Evolutionary conservation across 2,329 filamentous ascomycete species (phyloP), one percentile per base, ranked within the genome.

Genomic region (Exophiala viscosa): DNA sequence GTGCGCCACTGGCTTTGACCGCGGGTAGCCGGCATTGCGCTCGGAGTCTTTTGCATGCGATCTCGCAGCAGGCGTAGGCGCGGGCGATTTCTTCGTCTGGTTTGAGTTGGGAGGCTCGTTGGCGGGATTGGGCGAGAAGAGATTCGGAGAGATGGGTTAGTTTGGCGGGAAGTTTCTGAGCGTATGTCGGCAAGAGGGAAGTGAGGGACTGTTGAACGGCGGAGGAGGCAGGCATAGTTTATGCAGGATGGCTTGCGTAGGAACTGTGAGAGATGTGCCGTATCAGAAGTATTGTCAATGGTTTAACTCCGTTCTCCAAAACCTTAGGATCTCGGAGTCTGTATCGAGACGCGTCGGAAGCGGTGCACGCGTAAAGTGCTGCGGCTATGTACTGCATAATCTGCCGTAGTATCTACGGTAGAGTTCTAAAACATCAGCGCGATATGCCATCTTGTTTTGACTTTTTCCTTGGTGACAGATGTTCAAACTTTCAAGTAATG

Each of bases 1-100:
- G 90, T 2, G 90, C 88, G 3, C 84, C 80, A 2, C 86, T 55
- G 17, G 45, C 45, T 50, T 87, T 82, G 52, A 91, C 85, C 1
- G 84, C 80, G 0, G 91, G 90, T 6, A 96, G 82, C 65, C 90
- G 83, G 40, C 95, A 80, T 0, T 77, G 69, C 50, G 84, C 86
- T 65, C 90, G 91, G 35, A 96, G 76, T 48, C 90, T 82, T 62
- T 92, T 89, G 66, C 91, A 97, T 15, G 93, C 93, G 55, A 99
- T 81, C 70, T 96, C 86, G 11, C 88, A 87, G 67, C 90, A 96
- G 3, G 86, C 87, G 68, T 93, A 93, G 3, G 82, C 79, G 15
- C 91, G 81, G n/a, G 86, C 89, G 59, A 93, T 84, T 68, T 96
- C 91, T 68, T 96, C 90, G 50, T 95, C 89, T 2, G 84, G 79